Evolutionary conservation across 106 monocot genomes (phyloP).

Genomic region (Agapanthus africanus): DNA sequence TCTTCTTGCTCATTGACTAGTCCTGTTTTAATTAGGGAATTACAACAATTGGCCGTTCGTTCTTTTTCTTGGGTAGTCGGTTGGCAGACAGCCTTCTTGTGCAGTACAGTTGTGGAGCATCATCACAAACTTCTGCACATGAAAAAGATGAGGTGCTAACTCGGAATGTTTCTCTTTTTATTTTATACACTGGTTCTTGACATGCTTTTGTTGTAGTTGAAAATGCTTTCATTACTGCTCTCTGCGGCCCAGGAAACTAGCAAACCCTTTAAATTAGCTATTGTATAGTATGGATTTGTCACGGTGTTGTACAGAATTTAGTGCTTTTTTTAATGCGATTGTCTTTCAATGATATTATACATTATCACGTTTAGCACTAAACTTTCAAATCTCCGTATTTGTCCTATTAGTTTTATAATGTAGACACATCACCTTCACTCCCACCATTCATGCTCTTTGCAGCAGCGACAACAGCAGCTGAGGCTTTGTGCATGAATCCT

Average conservation of each 20-base stretch:
- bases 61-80: conserved; percentile 96
- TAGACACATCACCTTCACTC: background rate
- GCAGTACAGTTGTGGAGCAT: conserved; percentile 65
- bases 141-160: conserved; percentile 60
- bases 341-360: background rate
- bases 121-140: conserved; percentile 26
- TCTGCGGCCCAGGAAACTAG: background rate
- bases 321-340: background rate
- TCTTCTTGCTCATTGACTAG: conserved; percentile 2
- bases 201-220: background rate
- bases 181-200: background rate
- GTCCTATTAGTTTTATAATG: background rate
- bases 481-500: background rate
- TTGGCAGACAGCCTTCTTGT: conserved; percentile 95
- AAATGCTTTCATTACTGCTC: background rate
- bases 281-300: background rate
- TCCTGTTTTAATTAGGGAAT: conserved; percentile 44
- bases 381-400: background rate
- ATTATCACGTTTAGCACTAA: background rate
- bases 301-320: background rate
- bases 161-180: background rate
- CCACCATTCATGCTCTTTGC: background rate
- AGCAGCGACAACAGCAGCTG: background rate
- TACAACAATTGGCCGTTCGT: conserved; percentile 73
- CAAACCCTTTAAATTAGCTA: background rate